These are phyloP conservation scores for Ochromonas danica DNA, from an alignment of 108 stramenopile genomes.

Conservation along the genomic window DNA sequence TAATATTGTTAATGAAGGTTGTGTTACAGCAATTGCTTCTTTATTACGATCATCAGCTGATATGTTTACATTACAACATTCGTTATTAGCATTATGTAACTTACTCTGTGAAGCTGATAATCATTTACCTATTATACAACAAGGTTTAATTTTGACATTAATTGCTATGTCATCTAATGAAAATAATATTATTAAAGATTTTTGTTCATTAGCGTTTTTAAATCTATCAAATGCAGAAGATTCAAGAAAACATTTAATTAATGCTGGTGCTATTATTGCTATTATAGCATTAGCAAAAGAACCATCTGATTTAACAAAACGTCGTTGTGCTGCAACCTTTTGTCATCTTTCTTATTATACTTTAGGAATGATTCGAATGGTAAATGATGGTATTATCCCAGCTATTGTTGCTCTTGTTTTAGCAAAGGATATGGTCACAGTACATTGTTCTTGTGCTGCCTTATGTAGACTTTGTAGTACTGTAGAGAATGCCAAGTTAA, in stretches of 20 bases:
- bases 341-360: conserved; percentile 54
- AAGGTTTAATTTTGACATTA: conserved; percentile 48
- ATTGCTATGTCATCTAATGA: conserved; percentile 39
- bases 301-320: conserved; percentile 41
- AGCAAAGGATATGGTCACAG: conserved; percentile 50
- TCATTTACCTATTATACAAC: conserved; percentile 51
- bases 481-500: conserved; percentile 52
- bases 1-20: conserved; percentile 50
- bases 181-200: conserved; percentile 43
- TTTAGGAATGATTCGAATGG: conserved; percentile 51
- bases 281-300: conserved; percentile 48
- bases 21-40: conserved; percentile 53
- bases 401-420: conserved; percentile 56
- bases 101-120: conserved; percentile 50
- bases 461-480: conserved; percentile 55
- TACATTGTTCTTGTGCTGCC: conserved; percentile 60
- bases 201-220: conserved; percentile 55
- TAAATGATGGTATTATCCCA: conserved; percentile 57
- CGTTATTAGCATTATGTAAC: conserved; percentile 38
- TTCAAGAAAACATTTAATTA: conserved; percentile 45
- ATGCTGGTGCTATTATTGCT: conserved; percentile 52
- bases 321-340: conserved; percentile 54
- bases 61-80: conserved; percentile 48
- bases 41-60: conserved; percentile 50
- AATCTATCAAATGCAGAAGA: conserved; percentile 49